Percentiles rank a stretch among this genome's conserved stretches.
phyloP scores from a whole-genome alignment of 768 basidiomycete species.

The Xanthoconium stramineum region DNA sequence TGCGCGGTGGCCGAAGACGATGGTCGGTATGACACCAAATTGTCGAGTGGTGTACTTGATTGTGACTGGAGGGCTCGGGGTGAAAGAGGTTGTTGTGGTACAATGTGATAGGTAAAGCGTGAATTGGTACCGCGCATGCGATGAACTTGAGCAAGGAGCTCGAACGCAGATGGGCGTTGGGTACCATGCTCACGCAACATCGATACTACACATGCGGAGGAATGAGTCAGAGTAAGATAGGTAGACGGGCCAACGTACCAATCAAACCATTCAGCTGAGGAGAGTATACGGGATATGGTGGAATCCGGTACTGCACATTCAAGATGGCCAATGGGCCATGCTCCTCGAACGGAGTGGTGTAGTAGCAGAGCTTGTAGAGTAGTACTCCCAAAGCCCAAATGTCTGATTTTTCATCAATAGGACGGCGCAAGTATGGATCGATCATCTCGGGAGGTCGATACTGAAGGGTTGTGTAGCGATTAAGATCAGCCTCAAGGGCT shows the following conservation, averaged over 20 bases:
- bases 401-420: slow-evolving; percentile 92
- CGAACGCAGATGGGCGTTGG: slow-evolving; percentile 85
- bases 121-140: slow-evolving; percentile 84
- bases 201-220: slow-evolving; percentile 49
- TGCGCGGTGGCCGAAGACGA: slow-evolving; percentile 15
- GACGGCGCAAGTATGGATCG: slow-evolving; percentile 78
- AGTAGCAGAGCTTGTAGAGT: slow-evolving; percentile 98
- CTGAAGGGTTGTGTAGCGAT: slow-evolving; percentile 93
- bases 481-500: slow-evolving; percentile 84
- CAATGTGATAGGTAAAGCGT: slow-evolving; percentile 64
- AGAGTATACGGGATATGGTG: slow-evolving; percentile 86
- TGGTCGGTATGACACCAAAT: slow-evolving; percentile 40
- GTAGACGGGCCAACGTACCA: slow-evolving; percentile 45
- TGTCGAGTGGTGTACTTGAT: slow-evolving; percentile 32
- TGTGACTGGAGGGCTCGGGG: slow-evolving; percentile 36
- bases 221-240: slow-evolving; percentile 8
- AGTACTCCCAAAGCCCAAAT: slow-evolving; percentile 98
- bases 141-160: slow-evolving; percentile 81
- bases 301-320: slow-evolving; percentile 93
- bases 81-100: slow-evolving; percentile 44
- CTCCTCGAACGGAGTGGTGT: slow-evolving; percentile 98
- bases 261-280: slow-evolving; percentile 78
- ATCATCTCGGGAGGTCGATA: slow-evolving; percentile 99
- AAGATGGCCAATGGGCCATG: slow-evolving; percentile 95
- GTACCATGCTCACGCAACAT: slow-evolving; percentile 92